Evolutionary conservation across 2,329 filamentous ascomycete genomes (phyloP), one percentile per base, ranked within the genome.

Genomic region (Monilinia fructicola): DNA sequence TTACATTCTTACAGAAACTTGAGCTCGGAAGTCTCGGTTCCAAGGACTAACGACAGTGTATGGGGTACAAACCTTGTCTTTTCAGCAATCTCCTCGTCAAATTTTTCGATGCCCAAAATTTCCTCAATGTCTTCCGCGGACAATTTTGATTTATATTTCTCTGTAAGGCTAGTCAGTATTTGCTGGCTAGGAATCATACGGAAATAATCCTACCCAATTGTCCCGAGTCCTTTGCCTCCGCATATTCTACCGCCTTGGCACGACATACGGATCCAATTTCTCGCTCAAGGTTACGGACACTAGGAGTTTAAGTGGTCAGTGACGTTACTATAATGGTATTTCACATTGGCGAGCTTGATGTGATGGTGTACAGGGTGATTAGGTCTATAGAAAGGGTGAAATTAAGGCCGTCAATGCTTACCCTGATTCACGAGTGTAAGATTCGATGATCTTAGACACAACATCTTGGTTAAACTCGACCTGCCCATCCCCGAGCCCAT

Each of bases 251-350:
- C 3, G 95, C 95, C 81, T 97, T 97, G 73, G 91, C 90, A 69
- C 95, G 92, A 78, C 95, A 97, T 50, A 99, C 93, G 21, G 91
- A 92, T 52, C 94, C 94, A 73, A 99, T 90, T 78, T 99, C 95
- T 69, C 95, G 91, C 79, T 99, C 95, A 28, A 99, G 85, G 75
- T 96, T 98, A 73, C 95, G 92, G 42, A 99, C 95, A 52, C 95
- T 95, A 60, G 21, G 42, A 46, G 38, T 60, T 59, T 61, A 44
- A 40, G 48, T 65, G 38, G 54, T 65, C 40, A 65, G 64, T 53
- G 23, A 65, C 11, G 54, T 65, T 61, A 42, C 28, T 50, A 26
- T 44, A 53, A 61, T 52, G 16, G 35, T 35, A 18, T 7, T 53
- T 50, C 44, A 50, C 21, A 50, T 28, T 50, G 28, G 28, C 28